Evolutionary conservation across 225 moss, liverwort and hornwort species (phyloP).

Genomic region (Bryoerythrophyllum caledonicum): DNA sequence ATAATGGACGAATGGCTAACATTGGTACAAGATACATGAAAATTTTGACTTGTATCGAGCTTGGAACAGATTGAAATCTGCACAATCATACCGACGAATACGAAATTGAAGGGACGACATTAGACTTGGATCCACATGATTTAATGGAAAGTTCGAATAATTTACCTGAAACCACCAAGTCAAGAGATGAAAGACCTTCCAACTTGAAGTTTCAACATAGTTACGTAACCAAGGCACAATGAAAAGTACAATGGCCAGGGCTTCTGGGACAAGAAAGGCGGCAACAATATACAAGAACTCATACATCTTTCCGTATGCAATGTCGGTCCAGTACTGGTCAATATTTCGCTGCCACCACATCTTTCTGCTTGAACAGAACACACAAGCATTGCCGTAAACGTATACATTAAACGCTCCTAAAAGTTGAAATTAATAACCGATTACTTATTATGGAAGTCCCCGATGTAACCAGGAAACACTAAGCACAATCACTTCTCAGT

Average conservation of each 20-base stretch:
- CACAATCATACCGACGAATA: conserved; percentile 5
- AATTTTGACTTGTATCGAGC: background rate
- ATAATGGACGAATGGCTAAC: background rate
- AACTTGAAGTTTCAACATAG: conserved; percentile 85
- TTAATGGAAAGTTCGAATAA: conserved; percentile 1
- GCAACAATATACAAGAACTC: conserved; percentile 67
- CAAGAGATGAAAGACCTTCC: conserved; percentile 73
- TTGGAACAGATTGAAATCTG: background rate
- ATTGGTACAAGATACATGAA: background rate
- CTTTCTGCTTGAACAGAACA: conserved; percentile 39
- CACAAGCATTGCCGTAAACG: background rate
- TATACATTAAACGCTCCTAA: background rate
- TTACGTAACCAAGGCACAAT: conserved; percentile 76
- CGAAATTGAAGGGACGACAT: background rate
- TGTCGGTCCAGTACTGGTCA: conserved; percentile 43
- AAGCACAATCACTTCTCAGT: background rate
- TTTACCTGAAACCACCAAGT: conserved; percentile 96
- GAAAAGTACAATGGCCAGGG: conserved; percentile 70
- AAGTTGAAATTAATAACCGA: conserved; percentile 9
- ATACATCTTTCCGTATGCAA: conserved; percentile 37
- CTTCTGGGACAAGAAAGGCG: conserved; percentile 72
- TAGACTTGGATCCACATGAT: conserved; percentile 8
- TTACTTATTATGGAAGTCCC: background rate
- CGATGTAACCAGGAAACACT: background rate
- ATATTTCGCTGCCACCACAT: conserved; percentile 59